Conservation (phyloP, 2,329 filamentous ascomycete species). For the Alternaria sp. region DNA sequence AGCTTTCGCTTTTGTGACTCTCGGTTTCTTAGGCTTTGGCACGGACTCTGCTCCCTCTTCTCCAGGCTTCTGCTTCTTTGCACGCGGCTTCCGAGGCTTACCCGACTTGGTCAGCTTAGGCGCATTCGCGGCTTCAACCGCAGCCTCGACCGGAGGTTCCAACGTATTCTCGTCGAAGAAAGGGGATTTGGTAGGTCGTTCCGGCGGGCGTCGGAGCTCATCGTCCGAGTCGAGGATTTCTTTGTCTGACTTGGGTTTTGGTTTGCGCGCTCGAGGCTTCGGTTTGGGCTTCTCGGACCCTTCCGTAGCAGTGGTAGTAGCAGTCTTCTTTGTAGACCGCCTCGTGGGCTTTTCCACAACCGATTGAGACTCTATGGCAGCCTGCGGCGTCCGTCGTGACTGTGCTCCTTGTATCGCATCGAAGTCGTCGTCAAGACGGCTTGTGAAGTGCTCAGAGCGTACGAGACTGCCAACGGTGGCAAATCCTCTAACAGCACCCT, state of each 20-base stretch:
- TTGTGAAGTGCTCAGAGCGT: slow-evolving; percentile 39
- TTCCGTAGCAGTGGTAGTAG: slow-evolving; percentile 4
- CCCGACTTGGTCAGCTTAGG: slow-evolving; percentile 31
- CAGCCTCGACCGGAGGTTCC: slow-evolving; percentile 15
- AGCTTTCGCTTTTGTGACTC: slow-evolving; percentile 34
- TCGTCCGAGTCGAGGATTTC: slow-evolving; percentile 25
- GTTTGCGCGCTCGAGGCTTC: slow-evolving; percentile 39
- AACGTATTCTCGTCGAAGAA: slow-evolving; percentile 27
- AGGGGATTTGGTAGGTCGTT: slow-evolving; percentile 28
- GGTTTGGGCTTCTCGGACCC: slow-evolving; percentile 29
- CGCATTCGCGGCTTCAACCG: slow-evolving; percentile 9
- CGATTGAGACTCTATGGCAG: not conserved
- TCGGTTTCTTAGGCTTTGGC: slow-evolving; percentile 36
- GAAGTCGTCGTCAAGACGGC: slow-evolving; percentile 24
- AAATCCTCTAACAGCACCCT: slow-evolving; percentile 40
- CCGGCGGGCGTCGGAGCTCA: slow-evolving; percentile 22
- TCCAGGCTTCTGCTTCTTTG: slow-evolving; percentile 37
- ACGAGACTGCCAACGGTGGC: slow-evolving; percentile 47
- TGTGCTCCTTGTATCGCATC: slow-evolving; percentile 14
- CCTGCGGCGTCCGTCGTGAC: slow-evolving; percentile 6
- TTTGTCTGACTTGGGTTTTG: slow-evolving; percentile 37
- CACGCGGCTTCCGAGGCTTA: slow-evolving; percentile 43
- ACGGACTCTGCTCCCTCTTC: slow-evolving; percentile 20
- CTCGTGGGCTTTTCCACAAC: slow-evolving; percentile 30
- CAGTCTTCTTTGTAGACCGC: slow-evolving; percentile 20